Conservation (phyloP, 2,329 filamentous ascomycete genomes). For the Aspergillus amoenus region DNA sequence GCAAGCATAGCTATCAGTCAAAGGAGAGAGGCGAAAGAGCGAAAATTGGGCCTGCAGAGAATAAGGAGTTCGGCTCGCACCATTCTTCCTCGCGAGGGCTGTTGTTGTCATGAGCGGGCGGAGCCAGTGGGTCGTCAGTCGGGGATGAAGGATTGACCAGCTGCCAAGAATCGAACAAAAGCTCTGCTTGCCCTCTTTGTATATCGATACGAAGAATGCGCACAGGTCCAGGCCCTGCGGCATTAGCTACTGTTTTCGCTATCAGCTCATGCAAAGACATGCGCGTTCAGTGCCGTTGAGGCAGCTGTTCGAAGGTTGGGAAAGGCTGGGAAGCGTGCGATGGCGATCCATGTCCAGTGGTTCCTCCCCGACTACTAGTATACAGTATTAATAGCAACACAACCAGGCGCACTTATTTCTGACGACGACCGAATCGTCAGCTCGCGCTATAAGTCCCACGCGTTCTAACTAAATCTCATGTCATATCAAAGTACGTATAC, state of each 20-base stretch:
- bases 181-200: neutral
- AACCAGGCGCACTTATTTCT: neutral
- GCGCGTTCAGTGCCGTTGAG: neutral
- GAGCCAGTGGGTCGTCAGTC: slow-evolving; percentile 13
- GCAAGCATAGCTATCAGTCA: slow-evolving; percentile 2
- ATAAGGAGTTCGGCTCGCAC: slow-evolving; percentile 14
- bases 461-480: neutral
- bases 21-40: neutral
- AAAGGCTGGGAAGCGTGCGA: neutral
- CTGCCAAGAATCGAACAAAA: slow-evolving; percentile 10
- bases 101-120: slow-evolving; percentile 11
- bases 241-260: neutral
- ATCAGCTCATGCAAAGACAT: neutral
- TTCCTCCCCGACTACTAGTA: neutral
- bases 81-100: slow-evolving; percentile 12
- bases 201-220: neutral
- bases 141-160: slow-evolving; percentile 6
- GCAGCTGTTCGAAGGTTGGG: neutral
- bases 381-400: slow-evolving; percentile 6
- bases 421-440: neutral
- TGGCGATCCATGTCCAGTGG: neutral
- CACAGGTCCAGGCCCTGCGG: neutral
- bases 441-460: neutral
- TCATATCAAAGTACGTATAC: neutral
- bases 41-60: neutral